Base-by-base conservation (phyloP, 2,329 filamentous ascomycete species). In the Xylariales sp. region DNA sequence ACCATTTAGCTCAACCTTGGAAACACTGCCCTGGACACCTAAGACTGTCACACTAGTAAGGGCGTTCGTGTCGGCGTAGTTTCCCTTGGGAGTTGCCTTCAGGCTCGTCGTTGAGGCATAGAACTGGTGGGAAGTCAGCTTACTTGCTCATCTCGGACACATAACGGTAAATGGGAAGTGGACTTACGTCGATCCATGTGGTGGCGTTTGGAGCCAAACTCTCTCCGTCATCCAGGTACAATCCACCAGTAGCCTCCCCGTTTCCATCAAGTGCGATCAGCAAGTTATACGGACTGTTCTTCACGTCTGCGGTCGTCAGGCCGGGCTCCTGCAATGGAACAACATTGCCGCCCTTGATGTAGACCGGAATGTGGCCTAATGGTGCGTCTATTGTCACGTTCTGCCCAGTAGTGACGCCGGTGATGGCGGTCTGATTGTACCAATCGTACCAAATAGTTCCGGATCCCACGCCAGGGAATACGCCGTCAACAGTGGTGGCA, bases 161-260 rank as follows among this genome's bases (percentile, higher is more conserved):
- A 39, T 19, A 21, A 14, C 19, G 9, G 11, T 18, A 41, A 16
- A 35, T 5, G 9, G 14, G 25, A 25, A 42, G 44, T 31, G 10
- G 14, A 62, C 62, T 53, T 44, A 69, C 66, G 42, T 68, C 54
- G 18, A 88, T 72, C 45, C 68, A 69, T 4, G 80, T 68, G 0
- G 72, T 81, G 0, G 69, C 65, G 10, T 73, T 66, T 0, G 76
- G 82, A 24, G 60, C 52, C 6, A 88, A 44, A 42, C 79, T 85
- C 62, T 83, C 82, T 1, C 86, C 86, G 51, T 91, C 86, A 51
- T 90, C 86, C 6, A 89, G 56, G 55, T 90, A 89, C 21, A 90
- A 60, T 14, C 66, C 59, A 0, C 86, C 86, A 2, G 53, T 64
- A 0, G 86, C 84, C 1, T 61, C 58, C 1, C 80, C 78, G 12